phyloP scores from a whole-genome alignment of 2,329 filamentous ascomycete genomes.

The Fusarium domesticum region DNA sequence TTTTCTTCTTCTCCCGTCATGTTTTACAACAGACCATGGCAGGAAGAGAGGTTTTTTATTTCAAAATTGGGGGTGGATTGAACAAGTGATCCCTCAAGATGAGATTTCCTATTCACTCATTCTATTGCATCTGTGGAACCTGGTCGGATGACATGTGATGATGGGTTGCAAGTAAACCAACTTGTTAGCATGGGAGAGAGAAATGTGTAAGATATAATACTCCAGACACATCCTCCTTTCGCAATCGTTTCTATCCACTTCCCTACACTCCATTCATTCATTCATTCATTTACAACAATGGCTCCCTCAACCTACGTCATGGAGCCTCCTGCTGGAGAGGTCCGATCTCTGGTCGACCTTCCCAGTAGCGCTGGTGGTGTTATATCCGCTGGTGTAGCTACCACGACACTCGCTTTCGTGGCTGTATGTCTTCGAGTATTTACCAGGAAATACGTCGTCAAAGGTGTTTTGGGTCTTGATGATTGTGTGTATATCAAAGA shows the following conservation, averaged over 20 bases:
- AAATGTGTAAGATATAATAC: too few relatives aligned
- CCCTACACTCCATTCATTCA: neutral
- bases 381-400: slow-evolving; percentile 22
- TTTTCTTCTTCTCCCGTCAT: neutral
- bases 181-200: too few relatives aligned
- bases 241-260: too few relatives aligned
- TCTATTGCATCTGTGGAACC: too few relatives aligned
- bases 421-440: slow-evolving; percentile 27
- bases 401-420: slow-evolving; percentile 22
- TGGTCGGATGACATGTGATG: too few relatives aligned
- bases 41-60: too few relatives aligned
- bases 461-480: slow-evolving; percentile 26
- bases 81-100: too few relatives aligned
- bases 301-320: slow-evolving; percentile 60
- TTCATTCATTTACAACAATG: slow-evolving; percentile 10
- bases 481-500: slow-evolving; percentile 23
- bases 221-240: too few relatives aligned
- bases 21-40: too few relatives aligned
- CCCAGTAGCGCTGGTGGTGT: slow-evolving; percentile 25
- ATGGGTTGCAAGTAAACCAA: too few relatives aligned
- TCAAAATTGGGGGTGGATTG: too few relatives aligned
- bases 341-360: slow-evolving; percentile 18
- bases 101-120: too few relatives aligned
- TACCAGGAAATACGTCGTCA: slow-evolving; percentile 30
- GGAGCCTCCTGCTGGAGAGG: slow-evolving; percentile 27